Base-by-base conservation (phyloP, 2,329 filamentous ascomycete species). In the Tolypocladium tundrense region DNA sequence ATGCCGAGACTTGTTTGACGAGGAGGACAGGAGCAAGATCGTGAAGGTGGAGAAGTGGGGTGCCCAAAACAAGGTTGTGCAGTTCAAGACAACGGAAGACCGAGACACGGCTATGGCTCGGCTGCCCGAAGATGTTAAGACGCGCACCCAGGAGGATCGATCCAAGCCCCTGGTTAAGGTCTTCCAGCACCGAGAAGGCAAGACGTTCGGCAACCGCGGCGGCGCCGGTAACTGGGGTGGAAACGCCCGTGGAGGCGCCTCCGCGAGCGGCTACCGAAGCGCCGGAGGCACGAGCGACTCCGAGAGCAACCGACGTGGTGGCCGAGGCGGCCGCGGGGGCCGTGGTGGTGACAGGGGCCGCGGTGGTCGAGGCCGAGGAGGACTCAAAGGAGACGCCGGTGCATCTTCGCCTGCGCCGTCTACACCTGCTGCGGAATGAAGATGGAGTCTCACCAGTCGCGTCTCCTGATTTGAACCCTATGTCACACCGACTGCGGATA, bases 11-110 rank as follows among this genome's bases (percentile, higher is more conserved):
- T 79, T 96, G 31, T 93, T 99, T 69, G 79, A 84, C 1, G 86
- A 94, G 14, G 90, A 96, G 66, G 91, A 97, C 69, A 87, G 85
- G 69, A 70, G 82, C 39, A 97, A 95, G 76, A 90, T 97, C 63
- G 73, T 84, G 57, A 87, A 86, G 73, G 80, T 93, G 55, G 87
- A 91, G 67, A 92, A 90, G 74, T 89, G 86, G 77, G 87, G 87
- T 42, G 85, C 85, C 67, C 85, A 85, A 61, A 91, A 91, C 77
- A 92, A 88, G 75, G 90, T 96, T 54, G 91, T 90, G 33, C 87
- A 92, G 63, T 97, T 97, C 76, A 85, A 87, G 69, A 89, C 81
- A 2, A 69, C 79, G 3, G 88, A 95, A 64, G 90, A 96, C 54
- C 90, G 93, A 68, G 89, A 92, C 66, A 84, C 81, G 40, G 90